Conservation (phyloP, 108 stramenopile species). For the Halocafeteria seosinensis region DNA sequence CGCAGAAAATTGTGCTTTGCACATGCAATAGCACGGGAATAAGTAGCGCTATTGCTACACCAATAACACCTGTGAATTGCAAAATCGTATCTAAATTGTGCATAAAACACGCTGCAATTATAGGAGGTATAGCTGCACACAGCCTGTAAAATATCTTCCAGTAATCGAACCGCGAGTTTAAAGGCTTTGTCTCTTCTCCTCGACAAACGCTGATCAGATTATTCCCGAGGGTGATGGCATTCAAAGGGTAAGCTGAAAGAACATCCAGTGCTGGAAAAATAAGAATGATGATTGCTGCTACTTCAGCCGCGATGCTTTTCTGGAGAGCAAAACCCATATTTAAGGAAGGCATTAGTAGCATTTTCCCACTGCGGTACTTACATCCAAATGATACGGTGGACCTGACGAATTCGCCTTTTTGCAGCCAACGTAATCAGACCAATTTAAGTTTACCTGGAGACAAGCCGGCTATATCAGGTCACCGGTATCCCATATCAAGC, state of each 20-base stretch:
- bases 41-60: not conserved
- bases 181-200: not conserved
- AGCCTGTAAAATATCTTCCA: slow-evolving; percentile 17
- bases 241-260: slow-evolving; percentile 27
- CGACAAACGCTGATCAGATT: slow-evolving; percentile 6
- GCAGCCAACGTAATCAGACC: slow-evolving; percentile 12
- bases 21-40: not conserved
- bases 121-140: slow-evolving; percentile 20
- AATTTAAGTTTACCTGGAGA: not conserved
- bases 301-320: too few relatives aligned
- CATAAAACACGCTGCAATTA: slow-evolving; percentile 22
- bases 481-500: slow-evolving; percentile 11
- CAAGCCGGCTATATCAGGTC: not conserved
- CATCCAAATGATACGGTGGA: not conserved
- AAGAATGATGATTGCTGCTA: slow-evolving; percentile 22
- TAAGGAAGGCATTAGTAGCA: too few relatives aligned
- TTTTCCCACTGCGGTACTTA: not conserved
- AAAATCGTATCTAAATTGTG: slow-evolving; percentile 25
- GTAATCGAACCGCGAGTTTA: slow-evolving; percentile 1
- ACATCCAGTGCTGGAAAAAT: slow-evolving; percentile 30
- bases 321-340: too few relatives aligned
- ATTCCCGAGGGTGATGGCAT: slow-evolving; percentile 31
- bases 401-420: not conserved
- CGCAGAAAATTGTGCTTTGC: too few relatives aligned
- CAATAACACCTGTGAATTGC: slow-evolving; percentile 24